These are phyloP conservation scores for Aspergillus terreus DNA, from an alignment of 2,329 filamentous ascomycete genomes.

Conservation along the genomic window DNA sequence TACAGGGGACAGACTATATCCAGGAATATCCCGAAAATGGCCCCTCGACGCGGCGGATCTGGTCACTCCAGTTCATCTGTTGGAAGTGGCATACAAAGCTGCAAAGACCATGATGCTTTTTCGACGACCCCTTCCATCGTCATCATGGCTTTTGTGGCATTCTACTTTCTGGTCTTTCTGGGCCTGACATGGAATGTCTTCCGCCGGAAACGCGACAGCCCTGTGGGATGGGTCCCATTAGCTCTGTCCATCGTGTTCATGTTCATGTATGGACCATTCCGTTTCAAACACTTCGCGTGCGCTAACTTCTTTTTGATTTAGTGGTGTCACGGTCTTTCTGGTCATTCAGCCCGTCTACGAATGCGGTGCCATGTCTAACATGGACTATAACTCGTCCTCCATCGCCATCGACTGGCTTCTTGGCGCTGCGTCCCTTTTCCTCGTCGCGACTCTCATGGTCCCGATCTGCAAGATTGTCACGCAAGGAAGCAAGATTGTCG, in stretches of 20 bases:
- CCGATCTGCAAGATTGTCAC: background rate
- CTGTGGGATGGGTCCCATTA: background rate
- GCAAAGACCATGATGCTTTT: background rate
- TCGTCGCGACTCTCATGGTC: background rate
- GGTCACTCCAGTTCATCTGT: background rate
- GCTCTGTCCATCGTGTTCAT: background rate
- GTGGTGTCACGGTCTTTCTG: background rate
- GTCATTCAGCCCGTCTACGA: background rate
- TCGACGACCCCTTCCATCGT: background rate
- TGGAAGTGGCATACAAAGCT: background rate
- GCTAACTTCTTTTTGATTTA: background rate
- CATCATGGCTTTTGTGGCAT: background rate
- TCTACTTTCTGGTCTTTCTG: background rate
- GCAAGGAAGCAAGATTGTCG: background rate
- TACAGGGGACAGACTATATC: no score
- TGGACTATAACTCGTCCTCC: background rate
- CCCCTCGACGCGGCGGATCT: background rate
- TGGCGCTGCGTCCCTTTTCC: background rate
- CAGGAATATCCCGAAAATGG: background rate
- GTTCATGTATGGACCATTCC: background rate
- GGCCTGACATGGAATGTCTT: background rate
- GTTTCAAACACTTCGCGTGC: background rate
- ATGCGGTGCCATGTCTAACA: background rate
- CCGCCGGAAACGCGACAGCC: background rate
- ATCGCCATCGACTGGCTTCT: background rate